These are phyloP conservation scores for Globisporangium megalacanthum DNA, from an alignment of 352 stramenopile species.

Conservation along the genomic window DNA sequence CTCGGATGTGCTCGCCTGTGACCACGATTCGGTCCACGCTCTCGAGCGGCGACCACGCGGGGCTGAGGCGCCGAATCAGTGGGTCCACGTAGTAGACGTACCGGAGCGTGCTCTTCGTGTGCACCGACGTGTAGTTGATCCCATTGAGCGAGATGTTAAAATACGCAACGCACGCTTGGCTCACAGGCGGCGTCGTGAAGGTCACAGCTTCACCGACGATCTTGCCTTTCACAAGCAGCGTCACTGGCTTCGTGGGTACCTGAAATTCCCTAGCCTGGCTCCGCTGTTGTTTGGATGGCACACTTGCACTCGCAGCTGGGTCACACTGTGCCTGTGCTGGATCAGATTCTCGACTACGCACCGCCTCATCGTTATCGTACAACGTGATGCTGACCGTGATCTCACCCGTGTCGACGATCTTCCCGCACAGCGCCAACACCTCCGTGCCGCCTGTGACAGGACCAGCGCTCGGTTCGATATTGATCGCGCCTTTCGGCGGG, in stretches of 20 bases:
- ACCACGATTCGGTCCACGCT: constrained; percentile 25
- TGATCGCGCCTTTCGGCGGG: constrained; percentile 54
- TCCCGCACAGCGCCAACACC: constrained; percentile 49
- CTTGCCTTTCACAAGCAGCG: constrained; percentile 37
- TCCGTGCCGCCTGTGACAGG: constrained; percentile 47
- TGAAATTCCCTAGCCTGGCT: background rate
- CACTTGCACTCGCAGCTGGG: background rate
- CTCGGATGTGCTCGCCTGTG: constrained; percentile 37
- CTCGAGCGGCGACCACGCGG: constrained; percentile 42
- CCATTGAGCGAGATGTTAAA: constrained; percentile 71
- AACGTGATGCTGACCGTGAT: constrained; percentile 48
- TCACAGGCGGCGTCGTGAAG: constrained; percentile 42
- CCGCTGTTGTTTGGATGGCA: background rate
- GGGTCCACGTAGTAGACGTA: constrained; percentile 59
- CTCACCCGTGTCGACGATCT: constrained; percentile 62
- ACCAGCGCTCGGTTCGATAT: constrained; percentile 48
- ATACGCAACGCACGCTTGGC: constrained; percentile 29
- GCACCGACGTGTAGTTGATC: constrained; percentile 63
- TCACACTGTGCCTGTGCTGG: background rate
- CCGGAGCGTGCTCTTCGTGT: constrained; percentile 30
- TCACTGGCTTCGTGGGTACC: background rate
- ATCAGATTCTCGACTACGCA: background rate
- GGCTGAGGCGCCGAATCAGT: constrained; percentile 42
- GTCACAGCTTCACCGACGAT: constrained; percentile 57
- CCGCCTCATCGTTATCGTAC: constrained; percentile 8